These are phyloP conservation scores for Scheffersomyces amazonensis DNA, from an alignment of 805 yeast genomes.

Conservation along the genomic window DNA sequence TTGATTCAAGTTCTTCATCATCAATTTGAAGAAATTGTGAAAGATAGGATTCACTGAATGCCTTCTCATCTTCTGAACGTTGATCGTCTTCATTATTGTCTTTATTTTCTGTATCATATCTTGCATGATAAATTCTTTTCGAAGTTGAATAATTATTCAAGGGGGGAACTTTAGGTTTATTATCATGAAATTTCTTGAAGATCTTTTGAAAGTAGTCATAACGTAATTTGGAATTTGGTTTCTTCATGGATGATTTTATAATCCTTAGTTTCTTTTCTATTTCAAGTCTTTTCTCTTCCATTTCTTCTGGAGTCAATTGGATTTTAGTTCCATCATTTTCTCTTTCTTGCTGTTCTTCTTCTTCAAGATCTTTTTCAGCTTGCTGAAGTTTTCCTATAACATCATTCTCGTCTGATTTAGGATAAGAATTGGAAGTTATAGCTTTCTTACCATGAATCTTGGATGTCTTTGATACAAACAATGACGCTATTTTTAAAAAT, in stretches of 20 bases:
- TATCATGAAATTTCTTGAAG: constrained; percentile 38
- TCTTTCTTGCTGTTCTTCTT: neutral
- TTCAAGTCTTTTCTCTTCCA: neutral
- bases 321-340: neutral
- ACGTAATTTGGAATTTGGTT: constrained; percentile 14
- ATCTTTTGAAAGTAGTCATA: constrained; percentile 42
- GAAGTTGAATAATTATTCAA: constrained; percentile 43
- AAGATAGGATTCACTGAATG: constrained; percentile 54
- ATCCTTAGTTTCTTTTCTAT: neutral
- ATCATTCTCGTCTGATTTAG: no score
- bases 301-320: neutral
- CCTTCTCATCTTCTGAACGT: constrained; percentile 12
- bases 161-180: constrained; percentile 43
- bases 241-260: neutral
- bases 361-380: neutral
- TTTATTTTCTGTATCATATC: constrained; percentile 29
- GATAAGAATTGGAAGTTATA: no score
- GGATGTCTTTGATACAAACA: no score
- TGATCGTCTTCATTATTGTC: neutral
- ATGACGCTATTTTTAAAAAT: no score
- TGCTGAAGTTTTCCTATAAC: no score
- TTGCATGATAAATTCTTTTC: constrained; percentile 52
- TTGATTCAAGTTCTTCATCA: constrained; percentile 37
- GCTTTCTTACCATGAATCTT: no score
- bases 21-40: constrained; percentile 46